phyloP scores from a whole-genome alignment of 192 early-diverging fungal species.

The Backusella australiensis region DNA sequence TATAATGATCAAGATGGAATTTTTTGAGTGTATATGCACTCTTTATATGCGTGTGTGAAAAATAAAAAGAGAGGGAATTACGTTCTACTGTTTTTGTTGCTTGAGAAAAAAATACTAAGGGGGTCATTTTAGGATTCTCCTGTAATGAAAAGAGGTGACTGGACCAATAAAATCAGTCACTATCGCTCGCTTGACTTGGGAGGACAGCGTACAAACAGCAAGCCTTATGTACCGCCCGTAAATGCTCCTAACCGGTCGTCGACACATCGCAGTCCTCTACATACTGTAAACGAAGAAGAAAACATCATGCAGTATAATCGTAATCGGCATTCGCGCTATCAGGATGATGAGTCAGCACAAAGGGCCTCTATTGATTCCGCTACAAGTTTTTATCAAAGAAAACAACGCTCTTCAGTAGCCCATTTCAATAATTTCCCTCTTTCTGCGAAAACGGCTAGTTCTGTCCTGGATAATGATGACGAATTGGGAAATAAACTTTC shows the following conservation, averaged over 20 bases:
- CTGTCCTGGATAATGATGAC: background rate
- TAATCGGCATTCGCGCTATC: background rate
- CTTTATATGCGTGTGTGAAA: background rate
- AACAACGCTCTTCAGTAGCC: conserved; percentile 12
- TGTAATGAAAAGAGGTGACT: conserved; percentile 10
- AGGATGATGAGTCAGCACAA: background rate
- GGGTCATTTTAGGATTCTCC: conserved; percentile 2
- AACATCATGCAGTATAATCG: background rate
- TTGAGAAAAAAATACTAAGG: background rate
- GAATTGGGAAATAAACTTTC: background rate
- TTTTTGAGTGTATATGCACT: background rate
- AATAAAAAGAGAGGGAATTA: background rate
- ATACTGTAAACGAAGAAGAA: conserved; percentile 29
- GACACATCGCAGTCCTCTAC: conserved; percentile 8
- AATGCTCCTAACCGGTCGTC: background rate
- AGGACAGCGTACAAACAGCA: background rate
- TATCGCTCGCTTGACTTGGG: background rate
- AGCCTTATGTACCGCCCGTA: background rate
- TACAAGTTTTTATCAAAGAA: background rate
- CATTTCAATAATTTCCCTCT: conserved; percentile 21
- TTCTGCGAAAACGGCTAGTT: background rate
- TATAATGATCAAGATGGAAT: background rate
- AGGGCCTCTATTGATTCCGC: background rate
- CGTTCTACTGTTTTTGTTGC: background rate
- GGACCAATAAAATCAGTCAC: conserved; percentile 1